Evolutionary conservation across 768 basidiomycete species (phyloP), one percentile per base, ranked within the genome.

Genomic region (Boletus pseudo-olivaceus): DNA sequence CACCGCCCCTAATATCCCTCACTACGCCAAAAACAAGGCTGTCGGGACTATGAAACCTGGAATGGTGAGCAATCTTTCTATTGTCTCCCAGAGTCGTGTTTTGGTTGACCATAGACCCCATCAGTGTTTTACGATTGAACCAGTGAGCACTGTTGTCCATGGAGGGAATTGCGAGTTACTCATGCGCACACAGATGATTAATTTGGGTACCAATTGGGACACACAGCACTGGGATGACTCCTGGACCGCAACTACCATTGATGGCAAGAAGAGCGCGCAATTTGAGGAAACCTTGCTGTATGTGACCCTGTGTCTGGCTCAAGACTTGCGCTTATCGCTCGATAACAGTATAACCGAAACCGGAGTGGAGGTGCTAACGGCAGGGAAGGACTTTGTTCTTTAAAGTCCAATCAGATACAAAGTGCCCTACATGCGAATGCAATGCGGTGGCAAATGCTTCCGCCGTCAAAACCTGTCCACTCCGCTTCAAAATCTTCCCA

Each of bases 281-380:
- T 99, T 98, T 67, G 97, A 99, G 70, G 97, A 99, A 65, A 98
- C 96, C 1, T 75, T 99, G 34, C 71, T 99, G 94, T 95, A 65
- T 63, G 93, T 81, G 37, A 47, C 20, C 15, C 47, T 15, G 51
- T 49, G n/a, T 17, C 40, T 60, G 40, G 35, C 34, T 42, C 44
- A 26, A 35, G 41, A 47, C 27, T 45, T 37, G 26, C 27, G 30
- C 63, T 75, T 46, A 67, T 54, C 33, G 38, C 32, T 17, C 52
- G 33, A 40, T 44, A 35, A 46, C 65, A 97, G 94, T 49, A 86
- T 98, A 63, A 97, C 94, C 29, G 93, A 94, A 62, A 88, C 83
- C 20, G 94, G 94, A 4, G 87, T 88, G 32, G 94, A 98, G 68
- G 78, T 94, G 57, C 77, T 98, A 29, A 96, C 94, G 5, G 85